These are phyloP conservation scores for Fusarium tjaetaba DNA, from an alignment of 2,329 filamentous ascomycete species.

Conservation along the genomic window DNA sequence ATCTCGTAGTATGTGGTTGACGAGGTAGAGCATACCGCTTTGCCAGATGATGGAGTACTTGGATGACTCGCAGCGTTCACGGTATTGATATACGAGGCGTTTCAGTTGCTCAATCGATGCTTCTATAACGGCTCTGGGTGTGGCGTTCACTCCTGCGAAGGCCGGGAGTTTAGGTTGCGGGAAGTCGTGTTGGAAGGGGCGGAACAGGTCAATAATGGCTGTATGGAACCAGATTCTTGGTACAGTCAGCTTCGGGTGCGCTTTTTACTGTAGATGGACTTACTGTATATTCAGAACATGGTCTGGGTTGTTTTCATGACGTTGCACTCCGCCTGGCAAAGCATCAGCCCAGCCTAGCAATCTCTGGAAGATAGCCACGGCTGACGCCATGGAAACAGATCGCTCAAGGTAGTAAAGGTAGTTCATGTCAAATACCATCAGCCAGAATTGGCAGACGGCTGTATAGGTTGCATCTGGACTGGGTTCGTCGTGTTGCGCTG, in stretches of 20 bases:
- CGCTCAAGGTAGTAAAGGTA: not conserved
- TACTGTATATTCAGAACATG: not conserved
- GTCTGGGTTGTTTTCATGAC: not conserved
- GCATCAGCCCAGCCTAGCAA: not conserved
- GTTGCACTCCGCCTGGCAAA: not conserved
- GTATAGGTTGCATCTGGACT: accelerated
- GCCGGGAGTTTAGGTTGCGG: accelerated
- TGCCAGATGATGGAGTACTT: not conserved
- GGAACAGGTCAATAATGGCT: accelerated
- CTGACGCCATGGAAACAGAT: accelerated
- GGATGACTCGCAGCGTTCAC: not conserved
- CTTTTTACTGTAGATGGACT: too few species aligned
- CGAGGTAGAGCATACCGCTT: not conserved
- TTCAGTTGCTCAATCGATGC: accelerated
- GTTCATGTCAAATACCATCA: not conserved
- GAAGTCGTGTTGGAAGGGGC: accelerated
- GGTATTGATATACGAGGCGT: accelerated
- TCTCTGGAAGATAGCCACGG: not conserved
- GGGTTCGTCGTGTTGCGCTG: not conserved
- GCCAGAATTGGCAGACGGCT: not conserved
- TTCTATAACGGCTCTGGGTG: accelerated
- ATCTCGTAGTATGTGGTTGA: not conserved
- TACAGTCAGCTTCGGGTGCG: too few species aligned
- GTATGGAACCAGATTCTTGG: not conserved
- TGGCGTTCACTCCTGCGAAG: accelerated